Base-by-base conservation (phyloP, 305 asterid genomes). In the Fraxinus albicans region DNA sequence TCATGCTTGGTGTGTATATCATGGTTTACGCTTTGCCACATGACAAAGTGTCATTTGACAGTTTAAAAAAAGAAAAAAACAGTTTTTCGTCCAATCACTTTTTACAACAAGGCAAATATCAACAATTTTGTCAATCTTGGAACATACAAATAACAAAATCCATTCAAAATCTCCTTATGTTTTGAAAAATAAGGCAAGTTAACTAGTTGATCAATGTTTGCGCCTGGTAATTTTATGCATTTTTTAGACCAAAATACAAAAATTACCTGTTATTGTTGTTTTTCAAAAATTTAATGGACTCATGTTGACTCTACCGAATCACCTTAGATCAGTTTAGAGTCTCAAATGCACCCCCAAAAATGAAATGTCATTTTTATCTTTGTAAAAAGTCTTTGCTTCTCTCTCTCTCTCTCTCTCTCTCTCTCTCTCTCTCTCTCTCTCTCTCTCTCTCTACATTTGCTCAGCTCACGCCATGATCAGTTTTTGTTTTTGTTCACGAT, bases 151-250 rank as follows among this genome's bases (percentile, higher is more conserved):
- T 47, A 47, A 47, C 55, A 47, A 12, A 47, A 12, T 47, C 35
- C 8, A 60, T 60, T 21, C 31, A 21, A 60, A 21, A 60, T 2
- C 15, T 23, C 70, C 33, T 60, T 21, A 60, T 19, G 6, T 60
- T 8, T 60, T 21, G 15, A 60, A 60, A 60, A 60, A 60, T 60
- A 60, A 60, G 70, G 70, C 31, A 60, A 5, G 15, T 21, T 23
- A 21, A 60, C 33, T 21, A 60, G 15, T 60, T 60, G 70, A 21
- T 60, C 33, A 60, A 8, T 60, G 33, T 60, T 21, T 21, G 70
- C 12, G 4, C 58, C 27, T n/a, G 93, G 88, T 72, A 29, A 72
- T 72, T 13, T 31, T 72, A 5, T 29, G 23, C 44, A 67, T 33
- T 8, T 72, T 70, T 72, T 72, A 31, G 42, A 33, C 44, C 4